Base-by-base conservation (phyloP, 2,329 filamentous ascomycete genomes). In the Venturia carpophila region DNA sequence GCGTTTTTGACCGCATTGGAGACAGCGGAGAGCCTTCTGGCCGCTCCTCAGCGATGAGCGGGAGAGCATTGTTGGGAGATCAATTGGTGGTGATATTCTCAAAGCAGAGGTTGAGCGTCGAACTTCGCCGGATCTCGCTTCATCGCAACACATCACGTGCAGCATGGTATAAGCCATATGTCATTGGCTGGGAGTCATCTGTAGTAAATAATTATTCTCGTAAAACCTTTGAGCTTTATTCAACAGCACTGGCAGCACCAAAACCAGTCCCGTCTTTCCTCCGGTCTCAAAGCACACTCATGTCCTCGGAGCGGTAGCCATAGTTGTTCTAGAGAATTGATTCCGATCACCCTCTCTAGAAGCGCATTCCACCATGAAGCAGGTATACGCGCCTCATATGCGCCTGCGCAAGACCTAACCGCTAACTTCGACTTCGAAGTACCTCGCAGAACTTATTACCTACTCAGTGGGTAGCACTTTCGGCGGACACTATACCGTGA, bases 401-500 rank as follows among this genome's bases (percentile, higher is more conserved):
- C 60, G 37, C 37, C 37, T 63, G 42, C 43, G 39, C 11, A 34
- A 52, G 24, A 49, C 27, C 10, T 21, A 21, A 58, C 34, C 24
- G 27, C 39, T 47, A 63, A 47, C 24, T 27, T n/a, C 5, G 11
- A 30, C 9, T 19, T 19, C 45, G 43, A 43, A 66, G 49, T 21
- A 65, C 39, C 70, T 71, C 42, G 68, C 68, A 73, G 91, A 97
- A 84, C 90, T 97, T 73, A 96, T 91, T 81, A 85, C 88, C 79
- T 86, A 96, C 74, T 84, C 97, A 68, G 88, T 97, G 68, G 87
- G 92, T 74, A 92, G 97, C 75, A 83, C 90, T 67, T 93, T 94
- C 76, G 94, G 94, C 73, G 90, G 96, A 79, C 86, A 97, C 66
- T 91, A 92, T 68, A 91, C 91, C 74, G 93, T 97, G 89, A 72